Conservation (phyloP, 257 asterid species). For the Coffea eugenioides region DNA sequence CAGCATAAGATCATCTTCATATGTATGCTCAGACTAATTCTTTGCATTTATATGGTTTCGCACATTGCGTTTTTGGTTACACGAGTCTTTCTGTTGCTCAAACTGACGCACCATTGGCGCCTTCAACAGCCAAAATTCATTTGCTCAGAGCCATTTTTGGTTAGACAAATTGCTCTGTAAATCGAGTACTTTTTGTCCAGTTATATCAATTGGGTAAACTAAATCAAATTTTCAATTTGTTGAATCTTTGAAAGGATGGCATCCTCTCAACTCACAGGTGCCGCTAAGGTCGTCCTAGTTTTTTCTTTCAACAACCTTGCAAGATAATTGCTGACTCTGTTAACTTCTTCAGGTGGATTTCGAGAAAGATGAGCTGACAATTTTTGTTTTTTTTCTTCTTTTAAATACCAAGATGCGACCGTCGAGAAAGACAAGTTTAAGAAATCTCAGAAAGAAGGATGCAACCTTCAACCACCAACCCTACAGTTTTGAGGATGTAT, state of each 20-base stretch:
- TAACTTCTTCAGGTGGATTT: background rate
- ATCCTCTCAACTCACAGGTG: background rate
- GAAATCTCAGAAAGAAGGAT: background rate
- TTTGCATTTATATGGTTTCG: constrained; percentile 3
- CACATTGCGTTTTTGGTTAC: background rate
- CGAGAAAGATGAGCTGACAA: background rate
- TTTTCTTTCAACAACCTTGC: background rate
- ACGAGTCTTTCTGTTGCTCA: background rate
- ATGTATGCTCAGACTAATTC: background rate
- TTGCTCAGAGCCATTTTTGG: background rate
- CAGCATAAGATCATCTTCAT: background rate
- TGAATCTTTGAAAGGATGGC: background rate
- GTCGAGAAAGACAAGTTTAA: background rate
- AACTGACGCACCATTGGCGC: background rate
- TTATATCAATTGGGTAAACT: background rate
- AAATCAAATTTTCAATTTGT: background rate
- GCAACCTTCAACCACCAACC: background rate
- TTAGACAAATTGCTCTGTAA: constrained; percentile 4
- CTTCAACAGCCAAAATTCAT: background rate
- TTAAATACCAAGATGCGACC: background rate
- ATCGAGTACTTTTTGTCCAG: background rate
- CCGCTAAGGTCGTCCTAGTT: background rate
- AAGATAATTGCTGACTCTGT: background rate
- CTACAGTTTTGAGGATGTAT: background rate
- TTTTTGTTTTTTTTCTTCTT: too few relatives aligned